phyloP scores from a whole-genome alignment of 345 rosid genomes.

The Eucalyptus erythrocorys region DNA sequence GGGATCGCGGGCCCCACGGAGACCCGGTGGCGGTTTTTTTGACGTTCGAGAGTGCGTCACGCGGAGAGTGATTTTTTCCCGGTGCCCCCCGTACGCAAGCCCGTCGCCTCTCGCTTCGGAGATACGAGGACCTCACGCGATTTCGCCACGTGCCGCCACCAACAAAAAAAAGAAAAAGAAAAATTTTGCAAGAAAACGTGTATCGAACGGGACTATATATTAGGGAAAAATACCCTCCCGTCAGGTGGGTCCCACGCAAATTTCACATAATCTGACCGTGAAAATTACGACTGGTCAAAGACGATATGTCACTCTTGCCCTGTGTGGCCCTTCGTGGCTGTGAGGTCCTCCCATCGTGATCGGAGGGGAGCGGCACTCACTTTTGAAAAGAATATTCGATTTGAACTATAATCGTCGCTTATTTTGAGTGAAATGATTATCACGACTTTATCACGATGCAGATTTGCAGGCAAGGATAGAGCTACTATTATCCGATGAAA shows the following conservation, averaged over 20 bases:
- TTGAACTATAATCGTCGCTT: too few species aligned
- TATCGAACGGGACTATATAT: too few species aligned
- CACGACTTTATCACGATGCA: fast-evolving
- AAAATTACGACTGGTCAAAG: too few species aligned
- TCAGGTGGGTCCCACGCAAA: neutral
- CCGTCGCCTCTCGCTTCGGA: neutral
- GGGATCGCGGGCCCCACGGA: neutral
- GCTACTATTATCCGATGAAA: neutral
- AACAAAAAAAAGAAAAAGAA: too few species aligned
- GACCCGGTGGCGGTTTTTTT: neutral
- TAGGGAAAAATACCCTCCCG: neutral
- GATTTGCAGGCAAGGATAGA: too few species aligned
- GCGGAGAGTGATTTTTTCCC: neutral
- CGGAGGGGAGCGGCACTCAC: too few species aligned
- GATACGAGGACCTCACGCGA: neutral
- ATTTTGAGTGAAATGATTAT: too few species aligned
- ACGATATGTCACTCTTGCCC: too few species aligned
- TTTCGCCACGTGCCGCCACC: neutral
- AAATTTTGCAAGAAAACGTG: neutral
- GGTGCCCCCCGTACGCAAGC: neutral
- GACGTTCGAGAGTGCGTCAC: neutral
- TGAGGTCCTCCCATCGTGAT: too few species aligned
- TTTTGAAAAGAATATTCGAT: too few species aligned
- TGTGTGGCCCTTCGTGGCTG: too few species aligned
- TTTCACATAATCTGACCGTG: too few species aligned